Base-by-base conservation (phyloP, 169 alveolate species). In the Cryptosporidium muris region DNA sequence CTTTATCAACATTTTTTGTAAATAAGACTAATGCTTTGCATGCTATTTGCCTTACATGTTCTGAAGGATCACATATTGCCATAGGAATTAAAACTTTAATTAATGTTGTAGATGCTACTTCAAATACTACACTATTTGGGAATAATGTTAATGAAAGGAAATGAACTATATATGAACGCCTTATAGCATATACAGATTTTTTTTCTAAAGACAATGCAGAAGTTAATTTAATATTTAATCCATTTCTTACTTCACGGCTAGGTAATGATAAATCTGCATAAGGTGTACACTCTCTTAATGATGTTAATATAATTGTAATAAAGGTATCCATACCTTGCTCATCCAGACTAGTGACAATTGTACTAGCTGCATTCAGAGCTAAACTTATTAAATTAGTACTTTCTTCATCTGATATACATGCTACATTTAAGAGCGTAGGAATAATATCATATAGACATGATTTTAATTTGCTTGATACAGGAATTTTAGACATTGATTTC, bases 21-120 rank as follows among this genome's bases (percentile, higher is more conserved):
- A 74, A 74, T 14, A 36, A 8, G 9, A 58, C 51, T 12, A 74
- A 60, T 12, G 85, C 60, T 36, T 56, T 58, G 12, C 64, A 56
- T 25, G 85, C 74, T 16, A 60, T 48, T 7, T 58, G 25, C 40
- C 85, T 56, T 6, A 62, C 85, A 7, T 74, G 56, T 36, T 74
- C 85, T 6, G 85, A 74, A 12, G 60, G 36, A 48, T 74, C 85
- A 12, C 85, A 74, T 4, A 74, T 38, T 16, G 85, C 74, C 37
- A 74, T 14, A 45, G 85, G 85, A 14, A 74, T 34, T 49, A 74
- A 45, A n/a, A 58, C 54, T 9, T 54, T 74, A 4, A 74, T 60
- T 36, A 74, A 49, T 25, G 51, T 38, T 4, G 66, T 47, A 54
- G 40, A 43, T 1, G 85, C 54, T n/a, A 68, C 47, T 14, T 74